Percentiles rank a stretch among this genome's conserved stretches.
phyloP scores from a whole-genome alignment of 2,329 filamentous ascomycete genomes.

The Alternaria gansuensis region DNA sequence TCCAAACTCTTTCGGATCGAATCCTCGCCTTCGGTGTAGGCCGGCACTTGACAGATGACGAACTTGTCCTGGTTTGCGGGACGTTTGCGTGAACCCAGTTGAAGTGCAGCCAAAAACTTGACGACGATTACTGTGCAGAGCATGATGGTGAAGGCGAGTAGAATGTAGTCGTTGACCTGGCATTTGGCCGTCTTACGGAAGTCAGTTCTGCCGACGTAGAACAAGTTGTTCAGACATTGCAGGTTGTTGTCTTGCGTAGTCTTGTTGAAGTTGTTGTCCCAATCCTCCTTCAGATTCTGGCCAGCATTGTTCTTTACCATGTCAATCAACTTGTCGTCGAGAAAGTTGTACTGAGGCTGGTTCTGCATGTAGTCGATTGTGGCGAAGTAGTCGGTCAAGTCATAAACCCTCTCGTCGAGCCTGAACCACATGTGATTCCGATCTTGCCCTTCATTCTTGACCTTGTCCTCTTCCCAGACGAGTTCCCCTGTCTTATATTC shows the following conservation, averaged over 20 bases:
- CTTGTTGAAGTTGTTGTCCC: conserved; percentile 64
- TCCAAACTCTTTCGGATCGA: conserved; percentile 91
- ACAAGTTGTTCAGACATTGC: conserved; percentile 82
- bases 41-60: conserved; percentile 96
- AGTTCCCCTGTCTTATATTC: conserved; percentile 88
- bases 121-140: conserved; percentile 79
- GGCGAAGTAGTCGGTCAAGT: conserved; percentile 90
- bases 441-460: conserved; percentile 72
- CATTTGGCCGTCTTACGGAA: conserved; percentile 81
- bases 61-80: conserved; percentile 96
- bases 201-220: conserved; percentile 83
- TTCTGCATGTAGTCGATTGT: conserved; percentile 71
- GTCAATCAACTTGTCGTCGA: conserved; percentile 72
- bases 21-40: conserved; percentile 98
- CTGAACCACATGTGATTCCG: conserved; percentile 80
- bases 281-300: conserved; percentile 74
- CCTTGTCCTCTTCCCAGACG: conserved; percentile 70
- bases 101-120: conserved; percentile 93
- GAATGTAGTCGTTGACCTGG: conserved; percentile 88
- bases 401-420: conserved; percentile 79
- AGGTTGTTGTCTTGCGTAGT: conserved; percentile 71
- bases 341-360: conserved; percentile 70
- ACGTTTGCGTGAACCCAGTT: conserved; percentile 89
- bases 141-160: conserved; percentile 86
- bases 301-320: conserved; percentile 80